Conservation (phyloP, 148 eudicot species). For the Nepenthes gracilis region DNA sequence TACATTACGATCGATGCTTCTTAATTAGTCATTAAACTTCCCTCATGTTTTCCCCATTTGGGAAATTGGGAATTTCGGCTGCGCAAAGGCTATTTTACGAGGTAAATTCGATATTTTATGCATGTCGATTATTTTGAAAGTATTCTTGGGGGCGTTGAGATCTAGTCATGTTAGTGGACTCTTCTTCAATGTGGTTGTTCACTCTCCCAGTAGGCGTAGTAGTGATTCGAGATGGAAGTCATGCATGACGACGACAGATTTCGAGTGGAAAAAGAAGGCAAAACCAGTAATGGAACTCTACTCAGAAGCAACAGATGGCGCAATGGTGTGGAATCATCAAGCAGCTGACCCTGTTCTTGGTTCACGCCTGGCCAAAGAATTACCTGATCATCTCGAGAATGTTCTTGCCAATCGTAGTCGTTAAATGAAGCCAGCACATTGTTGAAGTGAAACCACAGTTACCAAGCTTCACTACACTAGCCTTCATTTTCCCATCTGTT, state of each 20-base stretch:
- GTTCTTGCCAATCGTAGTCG: slow-evolving; percentile 46
- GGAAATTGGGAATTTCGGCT: slow-evolving; percentile 38
- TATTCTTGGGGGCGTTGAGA: background rate
- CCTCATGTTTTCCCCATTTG: slow-evolving; percentile 25
- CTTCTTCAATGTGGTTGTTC: background rate
- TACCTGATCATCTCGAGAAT: slow-evolving; percentile 47
- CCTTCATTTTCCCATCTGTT: too few species aligned
- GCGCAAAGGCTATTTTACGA: slow-evolving; percentile 42
- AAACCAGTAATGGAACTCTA: slow-evolving; percentile 40
- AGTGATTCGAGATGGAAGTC: slow-evolving; percentile 35
- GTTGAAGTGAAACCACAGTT: slow-evolving; percentile 60
- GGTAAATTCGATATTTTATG: slow-evolving; percentile 8
- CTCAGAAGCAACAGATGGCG: slow-evolving; percentile 45
- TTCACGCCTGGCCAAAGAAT: slow-evolving; percentile 45
- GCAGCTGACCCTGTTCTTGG: slow-evolving; percentile 53
- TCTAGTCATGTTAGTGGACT: too few species aligned
- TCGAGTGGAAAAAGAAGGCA: slow-evolving; percentile 40
- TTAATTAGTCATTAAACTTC: too few species aligned
- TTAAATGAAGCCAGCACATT: slow-evolving; percentile 35
- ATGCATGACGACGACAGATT: slow-evolving; percentile 18
- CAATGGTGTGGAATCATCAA: slow-evolving; percentile 38
- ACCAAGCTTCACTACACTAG: background rate
- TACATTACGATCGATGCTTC: too few species aligned
- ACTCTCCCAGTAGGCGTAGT: slow-evolving; percentile 13
- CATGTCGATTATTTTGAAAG: background rate